These are phyloP conservation scores for Colletotrichum destructivum DNA, from an alignment of 2,329 filamentous ascomycete species.

Conservation along the genomic window DNA sequence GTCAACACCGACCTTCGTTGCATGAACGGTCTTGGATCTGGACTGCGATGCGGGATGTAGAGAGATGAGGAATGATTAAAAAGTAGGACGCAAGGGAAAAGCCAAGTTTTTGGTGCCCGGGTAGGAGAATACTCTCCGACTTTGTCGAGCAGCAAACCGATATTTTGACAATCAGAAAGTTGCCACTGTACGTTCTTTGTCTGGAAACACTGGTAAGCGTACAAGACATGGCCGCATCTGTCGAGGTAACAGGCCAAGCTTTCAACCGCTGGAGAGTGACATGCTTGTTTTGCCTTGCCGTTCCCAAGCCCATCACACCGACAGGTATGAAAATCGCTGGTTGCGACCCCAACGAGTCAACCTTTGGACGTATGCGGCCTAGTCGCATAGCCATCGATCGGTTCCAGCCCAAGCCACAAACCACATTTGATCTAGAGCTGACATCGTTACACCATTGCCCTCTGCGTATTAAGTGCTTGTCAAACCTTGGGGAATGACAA, in stretches of 20 bases:
- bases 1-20: neutral
- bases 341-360: neutral
- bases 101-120: no score
- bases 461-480: no score
- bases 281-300: neutral
- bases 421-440: neutral
- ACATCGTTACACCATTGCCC: no score
- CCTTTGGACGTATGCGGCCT: slow-evolving; percentile 2
- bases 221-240: neutral
- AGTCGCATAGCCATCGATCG: neutral
- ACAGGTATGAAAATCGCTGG: neutral
- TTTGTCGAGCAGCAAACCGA: no score
- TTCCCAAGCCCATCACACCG: neutral
- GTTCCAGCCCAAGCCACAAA: neutral
- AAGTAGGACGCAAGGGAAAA: no score
- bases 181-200: no score
- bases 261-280: neutral
- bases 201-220: no score
- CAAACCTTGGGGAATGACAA: neutral
- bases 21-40: no score
- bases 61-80: no score
- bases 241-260: neutral
- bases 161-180: no score
- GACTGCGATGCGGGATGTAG: no score
- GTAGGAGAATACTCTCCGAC: no score